Evolutionary conservation across 106 monocot species (phyloP).

Genomic region (Apostasia ramifera): DNA sequence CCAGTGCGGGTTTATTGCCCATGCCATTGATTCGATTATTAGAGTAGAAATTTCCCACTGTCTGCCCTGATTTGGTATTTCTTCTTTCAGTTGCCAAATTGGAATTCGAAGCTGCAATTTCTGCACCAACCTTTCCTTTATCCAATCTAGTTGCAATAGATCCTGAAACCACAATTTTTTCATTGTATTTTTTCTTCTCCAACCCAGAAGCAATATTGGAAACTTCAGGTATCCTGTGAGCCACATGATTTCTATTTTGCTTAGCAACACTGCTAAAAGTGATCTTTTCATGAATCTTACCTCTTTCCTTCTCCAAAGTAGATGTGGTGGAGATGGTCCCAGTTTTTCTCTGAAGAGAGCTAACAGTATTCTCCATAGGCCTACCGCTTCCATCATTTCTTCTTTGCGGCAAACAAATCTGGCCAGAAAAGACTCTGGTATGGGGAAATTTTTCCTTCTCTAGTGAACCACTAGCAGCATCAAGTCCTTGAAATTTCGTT

Average conservation of each 20-base stretch:
- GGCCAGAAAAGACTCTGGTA: conserved; percentile 10
- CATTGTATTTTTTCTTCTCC: conserved; percentile 4
- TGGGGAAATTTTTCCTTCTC: conserved; percentile 15
- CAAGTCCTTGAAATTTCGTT: conserved; percentile 6
- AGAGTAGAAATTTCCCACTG: not conserved
- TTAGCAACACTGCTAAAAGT: not conserved
- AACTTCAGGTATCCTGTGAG: conserved; percentile 4
- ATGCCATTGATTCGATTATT: not conserved
- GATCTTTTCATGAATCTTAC: conserved; percentile 9
- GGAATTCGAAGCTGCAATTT: not conserved
- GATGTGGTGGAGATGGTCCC: not conserved
- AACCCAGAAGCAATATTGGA: not conserved
- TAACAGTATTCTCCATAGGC: conserved; percentile 3
- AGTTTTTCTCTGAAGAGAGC: conserved; percentile 19
- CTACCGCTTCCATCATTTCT: conserved; percentile 12
- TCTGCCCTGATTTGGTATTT: not conserved
- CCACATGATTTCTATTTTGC: conserved; percentile 13
- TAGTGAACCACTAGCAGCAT: conserved; percentile 1
- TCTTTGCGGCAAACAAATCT: conserved; percentile 2
- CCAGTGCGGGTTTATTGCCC: not conserved
- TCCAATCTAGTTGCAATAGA: not conserved
- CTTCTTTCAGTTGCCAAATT: not conserved
- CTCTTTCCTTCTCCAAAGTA: conserved; percentile 18
- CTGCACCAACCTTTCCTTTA: not conserved
- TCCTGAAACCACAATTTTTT: not conserved